Conservation (phyloP, 208 protist genomes). For the Trypanosoma congolense region DNA sequence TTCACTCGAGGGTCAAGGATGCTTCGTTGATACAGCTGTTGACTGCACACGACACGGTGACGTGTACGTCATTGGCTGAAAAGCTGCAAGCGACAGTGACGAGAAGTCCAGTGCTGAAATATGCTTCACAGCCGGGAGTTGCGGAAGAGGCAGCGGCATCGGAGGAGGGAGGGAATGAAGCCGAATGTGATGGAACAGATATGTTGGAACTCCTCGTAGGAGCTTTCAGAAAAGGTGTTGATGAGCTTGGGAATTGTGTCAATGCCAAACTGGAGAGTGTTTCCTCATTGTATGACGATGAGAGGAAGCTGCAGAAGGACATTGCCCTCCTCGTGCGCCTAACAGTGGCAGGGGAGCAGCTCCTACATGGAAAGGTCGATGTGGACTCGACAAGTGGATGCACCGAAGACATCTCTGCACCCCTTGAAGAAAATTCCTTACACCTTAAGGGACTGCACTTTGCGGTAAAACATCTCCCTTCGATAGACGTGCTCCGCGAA, state of each 20-base stretch:
- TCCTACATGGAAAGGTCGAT: slow-evolving; percentile 17
- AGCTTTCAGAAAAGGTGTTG: slow-evolving; percentile 3
- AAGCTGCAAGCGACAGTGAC: slow-evolving; percentile 1
- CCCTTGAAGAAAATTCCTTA: slow-evolving; percentile 2
- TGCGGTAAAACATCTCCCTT: slow-evolving; percentile 6
- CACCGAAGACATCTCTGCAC: slow-evolving; percentile 1
- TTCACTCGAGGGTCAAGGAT: slow-evolving; percentile 45
- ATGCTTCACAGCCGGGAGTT: not conserved
- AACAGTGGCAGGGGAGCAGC: slow-evolving; percentile 6
- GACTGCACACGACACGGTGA: not conserved
- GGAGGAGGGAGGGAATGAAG: not conserved
- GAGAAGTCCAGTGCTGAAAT: not conserved
- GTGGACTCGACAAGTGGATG: not conserved
- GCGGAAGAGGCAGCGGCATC: not conserved
- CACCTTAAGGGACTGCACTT: not conserved
- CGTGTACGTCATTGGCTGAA: slow-evolving; percentile 3
- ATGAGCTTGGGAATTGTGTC: slow-evolving; percentile 1
- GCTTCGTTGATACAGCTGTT: slow-evolving; percentile 11
- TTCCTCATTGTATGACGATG: not conserved
- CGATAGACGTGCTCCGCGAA: not conserved
- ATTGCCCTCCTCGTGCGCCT: slow-evolving; percentile 15
- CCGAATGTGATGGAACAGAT: slow-evolving; percentile 12
- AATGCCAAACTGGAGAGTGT: slow-evolving; percentile 7
- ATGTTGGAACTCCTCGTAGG: slow-evolving; percentile 4
- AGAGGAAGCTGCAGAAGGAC: slow-evolving; percentile 5